These are phyloP conservation scores for Fusarium buxicola DNA, from an alignment of 2,329 filamentous ascomycete species.

Conservation along the genomic window DNA sequence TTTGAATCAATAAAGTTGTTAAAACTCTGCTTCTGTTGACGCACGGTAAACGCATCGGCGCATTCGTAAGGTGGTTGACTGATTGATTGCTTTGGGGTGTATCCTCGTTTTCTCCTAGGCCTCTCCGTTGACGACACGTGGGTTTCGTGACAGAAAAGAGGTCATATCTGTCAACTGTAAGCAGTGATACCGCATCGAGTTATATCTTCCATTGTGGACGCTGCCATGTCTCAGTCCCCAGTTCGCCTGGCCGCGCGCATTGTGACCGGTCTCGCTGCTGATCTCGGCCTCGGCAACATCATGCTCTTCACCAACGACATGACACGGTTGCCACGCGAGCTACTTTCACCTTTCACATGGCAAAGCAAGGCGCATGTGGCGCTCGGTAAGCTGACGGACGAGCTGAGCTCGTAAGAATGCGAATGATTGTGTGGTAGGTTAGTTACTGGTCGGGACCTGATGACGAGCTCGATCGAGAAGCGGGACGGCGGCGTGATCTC, in stretches of 20 bases:
- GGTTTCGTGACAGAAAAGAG: no score
- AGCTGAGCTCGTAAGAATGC: background rate
- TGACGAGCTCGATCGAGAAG: constrained; percentile 35
- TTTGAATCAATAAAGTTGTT: background rate
- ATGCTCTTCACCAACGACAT: constrained; percentile 11
- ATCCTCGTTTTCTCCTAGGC: no score
- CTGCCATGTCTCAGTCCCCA: constrained; percentile 28
- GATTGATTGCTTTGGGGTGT: no score
- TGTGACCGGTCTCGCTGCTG: constrained; percentile 34
- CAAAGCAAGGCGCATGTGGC: constrained; percentile 3
- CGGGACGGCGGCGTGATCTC: constrained; percentile 32
- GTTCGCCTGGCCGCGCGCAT: constrained; percentile 21
- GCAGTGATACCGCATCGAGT: constrained; percentile 24
- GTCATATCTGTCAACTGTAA: no score
- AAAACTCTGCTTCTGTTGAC: background rate
- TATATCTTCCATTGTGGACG: constrained; percentile 13
- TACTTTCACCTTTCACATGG: constrained; percentile 9
- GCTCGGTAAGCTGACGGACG: constrained; percentile 9
- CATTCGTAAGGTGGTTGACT: background rate
- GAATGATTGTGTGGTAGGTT: constrained; percentile 17
- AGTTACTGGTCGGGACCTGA: constrained; percentile 25
- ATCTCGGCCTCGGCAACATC: constrained; percentile 38
- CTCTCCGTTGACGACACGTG: no score
- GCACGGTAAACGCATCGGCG: constrained; percentile 3
- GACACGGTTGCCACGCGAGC: background rate